Percentiles rank a stretch among this genome's conserved stretches.
Conservation (phyloP, 2,329 filamentous ascomycete genomes). For the Aspergillus fijiensis region DNA sequence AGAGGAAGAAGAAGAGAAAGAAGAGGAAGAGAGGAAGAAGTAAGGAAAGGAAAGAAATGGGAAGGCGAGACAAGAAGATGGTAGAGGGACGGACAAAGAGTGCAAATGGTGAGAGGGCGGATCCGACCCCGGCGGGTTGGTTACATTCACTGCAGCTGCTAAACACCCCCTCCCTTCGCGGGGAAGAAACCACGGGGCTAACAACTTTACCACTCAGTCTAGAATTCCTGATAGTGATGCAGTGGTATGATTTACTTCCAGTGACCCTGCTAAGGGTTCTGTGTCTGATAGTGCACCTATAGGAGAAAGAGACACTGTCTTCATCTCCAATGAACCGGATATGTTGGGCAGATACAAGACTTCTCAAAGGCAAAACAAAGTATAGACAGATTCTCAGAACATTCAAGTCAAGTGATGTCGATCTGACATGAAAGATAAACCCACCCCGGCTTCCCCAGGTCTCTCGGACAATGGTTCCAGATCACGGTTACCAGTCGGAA, state of each 20-base stretch:
- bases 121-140: not conserved
- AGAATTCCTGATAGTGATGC: not conserved
- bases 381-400: not conserved
- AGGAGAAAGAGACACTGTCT: too few relatives aligned
- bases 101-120: not conserved
- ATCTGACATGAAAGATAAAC: not conserved
- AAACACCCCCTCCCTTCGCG: not conserved
- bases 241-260: too few relatives aligned
- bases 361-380: not conserved
- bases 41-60: not conserved
- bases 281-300: too few relatives aligned
- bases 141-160: not conserved
- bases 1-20: not conserved
- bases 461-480: not conserved
- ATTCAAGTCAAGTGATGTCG: not conserved
- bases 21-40: not conserved
- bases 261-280: too few relatives aligned
- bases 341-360: too few relatives aligned
- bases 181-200: not conserved
- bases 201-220: not conserved
- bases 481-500: not conserved
- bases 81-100: not conserved
- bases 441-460: not conserved
- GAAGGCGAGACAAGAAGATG: not conserved
- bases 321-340: too few relatives aligned